These are phyloP conservation scores for Canariomyces notabilis DNA, from an alignment of 2,329 filamentous ascomycete genomes.

Conservation along the genomic window DNA sequence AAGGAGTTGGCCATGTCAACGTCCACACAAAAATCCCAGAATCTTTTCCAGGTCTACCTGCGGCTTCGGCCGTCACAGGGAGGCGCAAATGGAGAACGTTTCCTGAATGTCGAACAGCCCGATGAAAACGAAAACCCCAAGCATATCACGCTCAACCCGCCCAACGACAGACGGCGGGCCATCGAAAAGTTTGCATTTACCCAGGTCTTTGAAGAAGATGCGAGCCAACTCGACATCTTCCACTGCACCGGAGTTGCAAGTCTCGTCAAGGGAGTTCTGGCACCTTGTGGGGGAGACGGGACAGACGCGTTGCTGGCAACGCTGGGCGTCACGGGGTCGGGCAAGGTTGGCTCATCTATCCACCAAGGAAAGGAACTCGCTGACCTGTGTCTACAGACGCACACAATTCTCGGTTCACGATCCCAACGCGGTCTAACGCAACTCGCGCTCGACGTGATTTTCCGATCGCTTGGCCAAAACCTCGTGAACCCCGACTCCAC, in stretches of 20 bases:
- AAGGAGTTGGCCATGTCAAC: slow-evolving; percentile 16
- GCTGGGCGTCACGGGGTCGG: slow-evolving; percentile 88
- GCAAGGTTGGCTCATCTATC: slow-evolving; percentile 62
- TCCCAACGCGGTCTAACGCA: slow-evolving; percentile 86
- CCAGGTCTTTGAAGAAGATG: slow-evolving; percentile 81
- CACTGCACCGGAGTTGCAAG: slow-evolving; percentile 69
- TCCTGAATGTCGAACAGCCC: slow-evolving; percentile 67
- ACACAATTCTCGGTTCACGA: slow-evolving; percentile 88
- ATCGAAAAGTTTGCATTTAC: slow-evolving; percentile 95
- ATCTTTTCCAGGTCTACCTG: slow-evolving; percentile 87
- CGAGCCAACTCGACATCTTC: slow-evolving; percentile 82
- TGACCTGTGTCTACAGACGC: slow-evolving; percentile 58
- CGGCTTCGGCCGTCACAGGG: slow-evolving; percentile 67
- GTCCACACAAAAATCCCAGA: slow-evolving; percentile 33
- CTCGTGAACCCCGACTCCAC: slow-evolving; percentile 59
- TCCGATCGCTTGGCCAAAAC: slow-evolving; percentile 69
- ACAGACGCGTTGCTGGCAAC: slow-evolving; percentile 89
- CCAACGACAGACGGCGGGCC: slow-evolving; percentile 78
- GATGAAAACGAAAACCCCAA: slow-evolving; percentile 44
- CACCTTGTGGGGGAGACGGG: slow-evolving; percentile 66
- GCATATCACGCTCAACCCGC: slow-evolving; percentile 73
- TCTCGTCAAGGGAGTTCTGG: slow-evolving; percentile 76
- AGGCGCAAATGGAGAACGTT: slow-evolving; percentile 54
- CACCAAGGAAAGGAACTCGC: neutral
- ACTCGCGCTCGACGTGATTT: slow-evolving; percentile 83